Evolutionary conservation across 257 asterid genomes (phyloP), one percentile per base, ranked within the genome.

Genomic region (Euphrasia confusa): DNA sequence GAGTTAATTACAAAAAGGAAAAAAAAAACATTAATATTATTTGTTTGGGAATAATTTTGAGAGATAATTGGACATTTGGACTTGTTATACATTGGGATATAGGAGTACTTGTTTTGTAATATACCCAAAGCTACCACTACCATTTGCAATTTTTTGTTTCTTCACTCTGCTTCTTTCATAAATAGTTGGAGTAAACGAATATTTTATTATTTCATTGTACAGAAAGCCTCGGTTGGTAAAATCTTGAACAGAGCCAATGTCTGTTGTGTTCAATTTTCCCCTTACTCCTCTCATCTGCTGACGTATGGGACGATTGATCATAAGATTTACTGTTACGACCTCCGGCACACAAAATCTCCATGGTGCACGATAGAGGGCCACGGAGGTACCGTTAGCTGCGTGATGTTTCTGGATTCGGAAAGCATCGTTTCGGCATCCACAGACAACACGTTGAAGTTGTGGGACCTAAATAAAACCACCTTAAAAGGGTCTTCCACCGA

Each of bases 341-440:
- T 83, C 67, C 77, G 90, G 7, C 77, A 83, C 21, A 63, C 69
- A 8, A 70, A 50, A 60, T 57, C 61, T 11, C 90, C 90, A 3
- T 83, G 83, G 87, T 81, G 87, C 81, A 75, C 78, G 44, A 71
- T 83, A 68, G 61, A 72, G 4, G 87, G 85, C 37, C 90, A 83
- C 63, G 75, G 26, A 39, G 77, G 64, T 14, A 66, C 83, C 1
- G 90, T 83, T 57, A 81, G 82, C 75, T 78, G 71, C 53, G 77
- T 76, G 37, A 78, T 71, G 66, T 81, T 80, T 53, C 54, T 83
- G 72, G 87, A 81, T 65, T 33, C 81, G 0, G 65, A 65, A 33
- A 81, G 81, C 59, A 42, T 80, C 12, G 84, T 81, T 48, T 76
- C 90, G 1, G 80, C 90, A 52, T 78, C 90, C 28, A 75, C 71